These are phyloP conservation scores for Stellera chamaejasme DNA, from an alignment of 345 rosid genomes.

Conservation along the genomic window DNA sequence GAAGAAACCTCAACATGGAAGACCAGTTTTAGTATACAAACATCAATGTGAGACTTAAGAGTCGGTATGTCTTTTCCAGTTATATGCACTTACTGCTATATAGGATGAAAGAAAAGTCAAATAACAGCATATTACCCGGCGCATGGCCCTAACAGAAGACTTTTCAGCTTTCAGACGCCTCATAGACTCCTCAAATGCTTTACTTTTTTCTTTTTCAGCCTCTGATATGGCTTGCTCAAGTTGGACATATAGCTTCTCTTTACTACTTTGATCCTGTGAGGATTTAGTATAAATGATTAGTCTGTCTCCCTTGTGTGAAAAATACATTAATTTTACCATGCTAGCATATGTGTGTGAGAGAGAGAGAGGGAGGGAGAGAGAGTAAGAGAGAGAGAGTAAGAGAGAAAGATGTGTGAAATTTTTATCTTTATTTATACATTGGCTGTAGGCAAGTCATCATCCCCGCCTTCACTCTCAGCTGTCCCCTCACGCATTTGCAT, in stretches of 20 bases:
- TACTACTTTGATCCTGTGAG: constrained; percentile 30
- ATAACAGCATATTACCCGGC: constrained; percentile 25
- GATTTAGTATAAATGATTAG: background rate
- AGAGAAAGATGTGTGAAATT: background rate
- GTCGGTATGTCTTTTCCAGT: background rate
- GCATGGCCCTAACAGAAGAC: constrained; percentile 24
- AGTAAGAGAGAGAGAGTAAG: background rate
- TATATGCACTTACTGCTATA: background rate
- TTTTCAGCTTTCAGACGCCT: constrained; percentile 40
- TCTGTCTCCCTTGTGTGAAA: background rate
- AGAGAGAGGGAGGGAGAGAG: background rate
- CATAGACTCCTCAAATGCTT: constrained; percentile 38
- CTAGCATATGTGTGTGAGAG: background rate
- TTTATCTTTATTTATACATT: background rate
- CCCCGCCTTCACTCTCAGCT: constrained; percentile 12
- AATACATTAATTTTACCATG: background rate
- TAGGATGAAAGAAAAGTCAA: background rate
- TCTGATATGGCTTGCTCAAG: constrained; percentile 33
- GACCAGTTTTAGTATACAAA: background rate
- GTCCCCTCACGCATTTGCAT: constrained; percentile 1
- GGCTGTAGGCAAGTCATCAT: constrained; percentile 3
- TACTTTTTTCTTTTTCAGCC: constrained; percentile 33
- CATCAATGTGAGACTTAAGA: background rate
- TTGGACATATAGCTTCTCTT: constrained; percentile 20
- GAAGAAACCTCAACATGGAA: no score